A percentile compares a stretch with the other conserved stretches of the same genome.
phyloP scores from a whole-genome alignment of 768 basidiomycete species.

The Lactarius tabidus region DNA sequence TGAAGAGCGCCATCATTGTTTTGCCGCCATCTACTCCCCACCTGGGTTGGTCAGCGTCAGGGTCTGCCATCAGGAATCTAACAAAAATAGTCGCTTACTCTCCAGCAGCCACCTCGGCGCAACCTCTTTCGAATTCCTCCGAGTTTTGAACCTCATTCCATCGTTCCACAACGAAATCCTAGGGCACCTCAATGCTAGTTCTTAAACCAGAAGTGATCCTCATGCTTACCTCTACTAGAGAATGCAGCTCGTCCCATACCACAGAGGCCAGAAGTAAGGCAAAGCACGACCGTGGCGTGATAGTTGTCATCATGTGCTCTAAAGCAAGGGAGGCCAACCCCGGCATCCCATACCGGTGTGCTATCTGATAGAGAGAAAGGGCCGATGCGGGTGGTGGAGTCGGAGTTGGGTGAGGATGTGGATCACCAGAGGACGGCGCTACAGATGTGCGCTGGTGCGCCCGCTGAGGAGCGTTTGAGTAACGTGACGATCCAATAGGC shows the following conservation, averaged over 20 bases:
- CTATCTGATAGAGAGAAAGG: conserved; percentile 69
- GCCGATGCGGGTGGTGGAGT: conserved; percentile 65
- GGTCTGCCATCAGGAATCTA: conserved; percentile 2
- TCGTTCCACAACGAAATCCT: conserved; percentile 75
- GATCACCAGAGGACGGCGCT: conserved; percentile 46
- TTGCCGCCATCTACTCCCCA: conserved; percentile 72
- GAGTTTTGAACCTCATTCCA: conserved; percentile 67
- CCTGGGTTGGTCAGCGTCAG: conserved; percentile 34
- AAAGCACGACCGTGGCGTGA: conserved; percentile 64
- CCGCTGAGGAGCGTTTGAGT: conserved; percentile 47
- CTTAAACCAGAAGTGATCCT: conserved; percentile 5
- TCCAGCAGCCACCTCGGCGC: conserved; percentile 67
- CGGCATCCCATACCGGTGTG: conserved; percentile 70
- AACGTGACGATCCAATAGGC: conserved; percentile 41
- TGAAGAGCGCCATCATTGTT: conserved; percentile 61
- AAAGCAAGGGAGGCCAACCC: conserved; percentile 61
- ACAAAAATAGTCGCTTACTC: conserved; percentile 42
- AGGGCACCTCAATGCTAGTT: conserved; percentile 19
- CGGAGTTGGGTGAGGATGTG: conserved; percentile 66
- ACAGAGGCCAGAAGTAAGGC: conserved; percentile 64
- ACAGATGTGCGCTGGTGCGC: conserved; percentile 32
- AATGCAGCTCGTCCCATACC: conserved; percentile 60
- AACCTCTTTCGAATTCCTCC: conserved; percentile 64
- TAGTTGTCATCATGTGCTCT: conserved; percentile 67
- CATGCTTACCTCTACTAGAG: conserved; percentile 51